Conservation (phyloP, 2,329 filamentous ascomycete species). For the Exophiala viscosa region DNA sequence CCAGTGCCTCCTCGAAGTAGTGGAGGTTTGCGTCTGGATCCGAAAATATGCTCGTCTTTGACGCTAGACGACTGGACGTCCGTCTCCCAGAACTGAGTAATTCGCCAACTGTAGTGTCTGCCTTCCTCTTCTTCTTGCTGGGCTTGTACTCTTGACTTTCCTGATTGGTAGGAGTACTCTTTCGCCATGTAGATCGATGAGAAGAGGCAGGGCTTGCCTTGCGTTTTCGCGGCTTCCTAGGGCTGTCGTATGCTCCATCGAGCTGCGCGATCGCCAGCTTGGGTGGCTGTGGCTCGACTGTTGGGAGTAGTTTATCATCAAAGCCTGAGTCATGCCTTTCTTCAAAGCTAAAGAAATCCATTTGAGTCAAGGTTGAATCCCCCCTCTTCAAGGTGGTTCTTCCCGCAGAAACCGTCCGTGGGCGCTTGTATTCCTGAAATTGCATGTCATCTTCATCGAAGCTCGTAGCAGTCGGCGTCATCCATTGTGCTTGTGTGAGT, state of each 20-base stretch:
- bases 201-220: constrained; percentile 3
- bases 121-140: constrained; percentile 6
- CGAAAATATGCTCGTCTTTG: constrained; percentile 15
- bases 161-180: background rate
- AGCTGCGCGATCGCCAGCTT: constrained; percentile 4
- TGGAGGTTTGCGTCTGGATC: constrained; percentile 18
- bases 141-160: constrained; percentile 21
- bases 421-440: background rate
- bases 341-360: constrained; percentile 25
- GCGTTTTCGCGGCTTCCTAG: constrained; percentile 13
- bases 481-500: constrained; percentile 27
- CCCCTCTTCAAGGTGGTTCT: constrained; percentile 11
- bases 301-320: constrained; percentile 8
- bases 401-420: background rate
- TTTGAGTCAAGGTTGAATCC: constrained; percentile 28
- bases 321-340: constrained; percentile 5
- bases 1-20: constrained; percentile 18
- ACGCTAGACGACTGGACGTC: constrained; percentile 16
- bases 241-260: constrained; percentile 21
- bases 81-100: constrained; percentile 5
- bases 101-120: background rate
- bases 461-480: constrained; percentile 6
- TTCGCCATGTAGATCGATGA: background rate
- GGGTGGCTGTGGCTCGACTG: background rate
- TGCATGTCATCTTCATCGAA: constrained; percentile 11